phyloP scores from a whole-genome alignment of 495 filamentous ascomycete genomes.

The Penicillium robsamsonii region DNA sequence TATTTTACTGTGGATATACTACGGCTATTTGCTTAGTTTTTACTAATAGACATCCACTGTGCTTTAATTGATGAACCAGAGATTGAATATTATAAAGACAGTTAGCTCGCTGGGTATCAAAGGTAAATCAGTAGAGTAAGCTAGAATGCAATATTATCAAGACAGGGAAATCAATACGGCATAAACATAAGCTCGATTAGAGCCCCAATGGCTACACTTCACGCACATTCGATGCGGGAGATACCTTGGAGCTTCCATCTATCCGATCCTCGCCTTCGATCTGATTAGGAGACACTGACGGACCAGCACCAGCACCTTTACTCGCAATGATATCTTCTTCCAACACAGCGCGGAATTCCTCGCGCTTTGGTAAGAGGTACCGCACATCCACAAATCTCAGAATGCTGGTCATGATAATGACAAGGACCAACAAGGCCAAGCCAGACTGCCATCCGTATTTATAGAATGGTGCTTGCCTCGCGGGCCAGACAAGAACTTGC shows the following conservation, averaged over 20 bases:
- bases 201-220: constrained; percentile 5
- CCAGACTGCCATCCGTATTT: constrained; percentile 34
- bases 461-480: constrained; percentile 32
- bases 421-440: constrained; percentile 26
- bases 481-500: constrained; percentile 34
- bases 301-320: constrained; percentile 15
- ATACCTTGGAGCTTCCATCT: constrained; percentile 3
- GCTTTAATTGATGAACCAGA: not conserved
- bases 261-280: not conserved
- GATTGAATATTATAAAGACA: not conserved
- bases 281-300: not conserved
- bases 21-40: not conserved
- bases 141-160: not conserved
- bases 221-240: not conserved
- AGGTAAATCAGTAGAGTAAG: not conserved
- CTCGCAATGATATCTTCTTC: constrained; percentile 17
- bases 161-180: not conserved
- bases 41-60: not conserved
- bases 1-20: not conserved
- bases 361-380: constrained; percentile 29
- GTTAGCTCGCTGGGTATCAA: not conserved
- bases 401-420: constrained; percentile 31
- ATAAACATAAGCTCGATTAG: not conserved
- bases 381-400: constrained; percentile 29
- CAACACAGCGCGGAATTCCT: constrained; percentile 21